Conservation (phyloP, 352 stramenopile species). For the Globisporangium acanthophoron region DNA sequence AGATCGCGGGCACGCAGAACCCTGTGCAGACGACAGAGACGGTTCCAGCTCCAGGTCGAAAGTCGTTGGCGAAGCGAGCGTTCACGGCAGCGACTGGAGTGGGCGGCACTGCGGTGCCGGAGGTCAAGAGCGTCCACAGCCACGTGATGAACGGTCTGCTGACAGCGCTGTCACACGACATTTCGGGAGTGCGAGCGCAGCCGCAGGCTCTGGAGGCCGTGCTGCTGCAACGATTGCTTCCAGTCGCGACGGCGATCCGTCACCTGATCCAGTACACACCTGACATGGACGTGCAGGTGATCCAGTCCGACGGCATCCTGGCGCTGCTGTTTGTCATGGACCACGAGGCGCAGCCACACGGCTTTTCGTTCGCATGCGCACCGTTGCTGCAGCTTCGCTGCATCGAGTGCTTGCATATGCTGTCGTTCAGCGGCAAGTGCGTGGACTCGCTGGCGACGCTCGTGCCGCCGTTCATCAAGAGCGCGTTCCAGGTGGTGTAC, state of each 20-base stretch:
- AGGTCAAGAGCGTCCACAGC: slow-evolving; percentile 47
- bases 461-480: slow-evolving; percentile 82
- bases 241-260: slow-evolving; percentile 71
- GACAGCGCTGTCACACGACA: slow-evolving; percentile 61
- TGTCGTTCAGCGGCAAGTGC: slow-evolving; percentile 84
- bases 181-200: slow-evolving; percentile 64
- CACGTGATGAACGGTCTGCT: slow-evolving; percentile 77
- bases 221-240: slow-evolving; percentile 64
- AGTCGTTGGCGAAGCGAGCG: slow-evolving; percentile 15
- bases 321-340: slow-evolving; percentile 74
- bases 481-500: slow-evolving; percentile 81
- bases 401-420: slow-evolving; percentile 82
- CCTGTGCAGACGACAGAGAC: slow-evolving; percentile 8
- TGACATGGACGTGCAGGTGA: slow-evolving; percentile 81
- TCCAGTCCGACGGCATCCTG: slow-evolving; percentile 69
- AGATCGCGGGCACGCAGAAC: slow-evolving; percentile 72
- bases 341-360: slow-evolving; percentile 74
- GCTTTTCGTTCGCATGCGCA: slow-evolving; percentile 71
- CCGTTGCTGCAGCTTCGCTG: slow-evolving; percentile 77
- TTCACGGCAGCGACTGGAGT: slow-evolving; percentile 12
- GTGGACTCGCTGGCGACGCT: slow-evolving; percentile 68
- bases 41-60: slow-evolving; percentile 4
- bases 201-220: slow-evolving; percentile 63
- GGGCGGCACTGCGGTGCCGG: slow-evolving; percentile 18
- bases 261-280: slow-evolving; percentile 76